Evolutionary conservation across 1,284 basidiomycete genomes (phyloP), one percentile per base, ranked within the genome.

Genomic region (Tylopilus sp.): DNA sequence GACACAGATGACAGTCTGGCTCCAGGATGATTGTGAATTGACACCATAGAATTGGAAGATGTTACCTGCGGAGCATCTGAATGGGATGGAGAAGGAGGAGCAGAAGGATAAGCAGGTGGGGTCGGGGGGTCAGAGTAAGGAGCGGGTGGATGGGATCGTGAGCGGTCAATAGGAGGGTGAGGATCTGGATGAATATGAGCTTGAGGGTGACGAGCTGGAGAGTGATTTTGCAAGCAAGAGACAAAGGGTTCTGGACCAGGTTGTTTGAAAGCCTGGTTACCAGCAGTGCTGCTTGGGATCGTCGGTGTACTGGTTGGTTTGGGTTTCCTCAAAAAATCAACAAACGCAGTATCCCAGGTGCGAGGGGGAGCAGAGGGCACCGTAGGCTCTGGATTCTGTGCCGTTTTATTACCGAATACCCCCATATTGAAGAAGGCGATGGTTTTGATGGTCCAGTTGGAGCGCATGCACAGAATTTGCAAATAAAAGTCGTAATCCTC

Each of bases 401-500:
- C 29, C 19, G 4, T 19, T 31, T 52, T 52, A 29, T 31, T 29
- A 52, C 29, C 29, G 9, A 52, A 52, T 21, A 52, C 29, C 50
- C 17, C 29, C 21, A 29, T 52, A 19, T 52, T 52, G 50, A 52
- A 52, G 27, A 52, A 29, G 27, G 29, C 17, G 16, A 52, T 52
- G 7, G 27, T 52, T 10, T 19, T 19, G 21, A 52, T 52, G 29
- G 50, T 29, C 50, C 50, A 52, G 1, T 8, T 52, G 50, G 50
- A 52, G 4, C 21, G 29, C 31, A 31, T 52, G 31, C 29, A 19
- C 6, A 52, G 29, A 52, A 19, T 16, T 31, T 52, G 50, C 12
- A 52, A 29, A 31, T 52, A 52, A 19, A 70, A 64, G 31, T 70
- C 14, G 4, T 61, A 70, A 25, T 70, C 67, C 1, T 1, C 50